Base-by-base conservation (phyloP, 2,329 filamentous ascomycete genomes). In the Ceratocystis variospora region DNA sequence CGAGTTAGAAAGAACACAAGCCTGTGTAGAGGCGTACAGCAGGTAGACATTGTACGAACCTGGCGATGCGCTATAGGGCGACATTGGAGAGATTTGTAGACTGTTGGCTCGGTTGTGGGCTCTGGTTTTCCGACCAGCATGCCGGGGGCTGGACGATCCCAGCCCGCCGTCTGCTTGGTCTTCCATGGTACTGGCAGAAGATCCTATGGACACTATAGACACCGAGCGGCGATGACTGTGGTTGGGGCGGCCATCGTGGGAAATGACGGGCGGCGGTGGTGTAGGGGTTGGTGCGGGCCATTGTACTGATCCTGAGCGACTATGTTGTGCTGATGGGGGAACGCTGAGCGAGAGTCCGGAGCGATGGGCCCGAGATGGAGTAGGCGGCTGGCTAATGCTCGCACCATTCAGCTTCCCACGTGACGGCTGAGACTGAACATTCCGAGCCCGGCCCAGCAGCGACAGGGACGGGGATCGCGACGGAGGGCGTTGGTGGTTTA, bases 51-150 rank as follows among this genome's bases (percentile, higher is more conserved):
- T 44, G 10, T n/a, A 65, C 78, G 71, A 73, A 81, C 75, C 76
- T 71, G 73, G 75, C 62, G 72, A 75, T 69, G 72, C 72, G 50
- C 75, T 73, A 10, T 73, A 73, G 69, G 69, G 79, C 79, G 61
- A 85, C 79, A 69, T 84, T 73, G 70, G 68, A 44, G 72, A 71
- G 12, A 93, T 87, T 74, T 96, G 91, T 68, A 96, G 77, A 77
- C 91, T 96, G 28, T 89, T 84, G 46, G 90, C 90, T 64, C 91
- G 82, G 61, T 81, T 84, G 78, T 96, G 91, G 3, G 86, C 83
- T 71, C 84, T 50, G 4, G 62, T 33, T 33, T 64, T 46, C n/a
- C 64, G 61, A 4, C 64, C 65, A 59, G 63, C 62, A 31, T 64
- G 28, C 46, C 64, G 63, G 28, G 65, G 61, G 33, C 68, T 65